Evolutionary conservation across 805 yeast genomes (phyloP).

Genomic region (Metschnikowia borealis): DNA sequence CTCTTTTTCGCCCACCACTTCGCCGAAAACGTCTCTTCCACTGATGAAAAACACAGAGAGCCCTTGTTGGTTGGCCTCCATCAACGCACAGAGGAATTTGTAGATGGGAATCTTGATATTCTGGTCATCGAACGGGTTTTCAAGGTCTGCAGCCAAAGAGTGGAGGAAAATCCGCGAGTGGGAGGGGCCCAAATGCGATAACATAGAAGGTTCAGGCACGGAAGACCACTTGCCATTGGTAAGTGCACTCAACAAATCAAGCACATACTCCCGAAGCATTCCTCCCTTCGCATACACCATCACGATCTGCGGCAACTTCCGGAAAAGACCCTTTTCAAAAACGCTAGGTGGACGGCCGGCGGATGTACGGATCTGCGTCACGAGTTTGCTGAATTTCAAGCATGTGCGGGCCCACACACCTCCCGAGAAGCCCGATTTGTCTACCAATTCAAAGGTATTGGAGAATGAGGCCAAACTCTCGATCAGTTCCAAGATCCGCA

Average conservation of each 20-base stretch:
- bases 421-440: slow-evolving; percentile 45
- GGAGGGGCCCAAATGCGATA: slow-evolving; percentile 74
- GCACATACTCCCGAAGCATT: slow-evolving; percentile 45
- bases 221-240: slow-evolving; percentile 51
- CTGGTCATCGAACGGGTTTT: slow-evolving; percentile 50
- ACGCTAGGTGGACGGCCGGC: slow-evolving; percentile 50
- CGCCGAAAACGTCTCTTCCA: slow-evolving; percentile 48
- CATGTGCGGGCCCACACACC: slow-evolving; percentile 47
- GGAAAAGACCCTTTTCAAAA: slow-evolving; percentile 60
- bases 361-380: slow-evolving; percentile 55
- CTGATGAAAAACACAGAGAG: slow-evolving; percentile 66
- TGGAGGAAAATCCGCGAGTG: slow-evolving; percentile 56
- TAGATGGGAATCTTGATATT: slow-evolving; percentile 53
- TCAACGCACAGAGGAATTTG: slow-evolving; percentile 61
- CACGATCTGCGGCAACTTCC: slow-evolving; percentile 53
- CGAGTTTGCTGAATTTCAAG: slow-evolving; percentile 52
- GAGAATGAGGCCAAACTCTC: slow-evolving; percentile 41
- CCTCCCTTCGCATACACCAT: slow-evolving; percentile 50
- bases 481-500: slow-evolving; percentile 50
- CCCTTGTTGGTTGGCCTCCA: slow-evolving; percentile 75
- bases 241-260: slow-evolving; percentile 54
- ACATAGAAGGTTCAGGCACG: slow-evolving; percentile 66
- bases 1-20: slow-evolving; percentile 8
- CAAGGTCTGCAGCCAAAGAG: slow-evolving; percentile 59
- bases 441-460: slow-evolving; percentile 36